phyloP scores from a whole-genome alignment of 352 stramenopile species.

The Phytophthora syringae region DNA sequence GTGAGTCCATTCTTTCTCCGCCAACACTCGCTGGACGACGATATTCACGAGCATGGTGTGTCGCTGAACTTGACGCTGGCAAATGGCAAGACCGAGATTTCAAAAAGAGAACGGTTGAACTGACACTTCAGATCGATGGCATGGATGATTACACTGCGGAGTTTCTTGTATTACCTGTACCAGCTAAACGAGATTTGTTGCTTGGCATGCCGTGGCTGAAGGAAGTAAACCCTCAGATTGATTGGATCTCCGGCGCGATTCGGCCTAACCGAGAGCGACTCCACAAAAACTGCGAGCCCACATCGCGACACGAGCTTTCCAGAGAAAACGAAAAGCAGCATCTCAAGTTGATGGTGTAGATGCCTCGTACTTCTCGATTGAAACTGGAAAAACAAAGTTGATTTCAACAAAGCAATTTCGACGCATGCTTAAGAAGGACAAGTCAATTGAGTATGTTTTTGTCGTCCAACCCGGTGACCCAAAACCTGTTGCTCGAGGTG shows the following conservation, averaged over 20 bases:
- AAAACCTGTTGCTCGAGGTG: no score
- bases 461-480: no score
- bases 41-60: neutral
- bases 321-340: neutral
- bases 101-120: slow-evolving; percentile 2
- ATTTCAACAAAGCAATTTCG: no score
- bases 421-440: no score
- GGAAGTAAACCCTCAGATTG: slow-evolving; percentile 1
- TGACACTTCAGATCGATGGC: neutral
- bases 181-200: neutral
- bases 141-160: neutral
- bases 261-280: neutral
- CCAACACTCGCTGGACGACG: neutral
- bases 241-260: neutral
- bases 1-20: slow-evolving; percentile 5
- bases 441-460: no score
- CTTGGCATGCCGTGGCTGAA: slow-evolving; percentile 12
- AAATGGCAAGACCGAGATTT: slow-evolving; percentile 1
- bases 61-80: slow-evolving; percentile 4
- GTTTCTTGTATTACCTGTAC: slow-evolving; percentile 10
- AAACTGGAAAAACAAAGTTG: no score
- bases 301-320: neutral
- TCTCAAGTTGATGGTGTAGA: neutral
- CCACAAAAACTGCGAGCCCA: neutral
- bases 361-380: no score